Evolutionary conservation across 257 asterid species (phyloP).

Genomic region (Ligustrum vulgare): DNA sequence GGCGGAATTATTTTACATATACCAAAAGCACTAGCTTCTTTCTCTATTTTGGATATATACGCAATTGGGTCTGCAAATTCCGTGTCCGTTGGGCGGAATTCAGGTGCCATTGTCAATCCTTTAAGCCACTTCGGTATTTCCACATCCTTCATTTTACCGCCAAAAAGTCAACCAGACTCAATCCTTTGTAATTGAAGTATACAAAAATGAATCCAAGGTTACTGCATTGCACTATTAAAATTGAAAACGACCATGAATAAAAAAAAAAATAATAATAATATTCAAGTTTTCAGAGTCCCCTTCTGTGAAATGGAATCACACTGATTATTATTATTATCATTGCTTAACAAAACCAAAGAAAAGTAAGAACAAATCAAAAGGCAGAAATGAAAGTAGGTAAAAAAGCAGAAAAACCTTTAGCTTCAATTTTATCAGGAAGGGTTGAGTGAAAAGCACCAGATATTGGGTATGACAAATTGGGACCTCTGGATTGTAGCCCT

Average conservation of each 20-base stretch:
- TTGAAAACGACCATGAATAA: constrained; percentile 8
- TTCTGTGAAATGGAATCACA: constrained; percentile 32
- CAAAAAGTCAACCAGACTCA: constrained; percentile 27
- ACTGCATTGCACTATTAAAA: constrained; percentile 26
- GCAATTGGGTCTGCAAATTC: constrained; percentile 99
- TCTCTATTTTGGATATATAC: constrained; percentile 92
- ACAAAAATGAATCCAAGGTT: constrained; percentile 16
- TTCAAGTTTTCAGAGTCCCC: constrained; percentile 9
- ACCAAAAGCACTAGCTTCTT: constrained; percentile 92
- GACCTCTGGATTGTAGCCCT: constrained; percentile 19
- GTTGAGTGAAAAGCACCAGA: constrained; percentile 22
- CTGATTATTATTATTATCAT: not conserved
- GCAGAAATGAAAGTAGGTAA: constrained; percentile 7
- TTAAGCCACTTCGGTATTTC: constrained; percentile 88
- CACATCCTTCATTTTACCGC: constrained; percentile 65
- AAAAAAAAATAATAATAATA: constrained; percentile 8
- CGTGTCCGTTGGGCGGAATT: constrained; percentile 89
- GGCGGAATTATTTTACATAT: constrained; percentile 98
- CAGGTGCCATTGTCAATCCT: constrained; percentile 92
- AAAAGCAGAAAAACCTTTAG: constrained; percentile 26
- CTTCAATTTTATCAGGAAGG: constrained; percentile 29
- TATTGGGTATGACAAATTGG: constrained; percentile 20
- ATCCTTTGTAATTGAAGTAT: constrained; percentile 21
- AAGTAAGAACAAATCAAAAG: constrained; percentile 22
- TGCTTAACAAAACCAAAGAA: not conserved